These are phyloP conservation scores for Cyberlindnera maritima DNA, from an alignment of 805 yeast species.

Conservation along the genomic window DNA sequence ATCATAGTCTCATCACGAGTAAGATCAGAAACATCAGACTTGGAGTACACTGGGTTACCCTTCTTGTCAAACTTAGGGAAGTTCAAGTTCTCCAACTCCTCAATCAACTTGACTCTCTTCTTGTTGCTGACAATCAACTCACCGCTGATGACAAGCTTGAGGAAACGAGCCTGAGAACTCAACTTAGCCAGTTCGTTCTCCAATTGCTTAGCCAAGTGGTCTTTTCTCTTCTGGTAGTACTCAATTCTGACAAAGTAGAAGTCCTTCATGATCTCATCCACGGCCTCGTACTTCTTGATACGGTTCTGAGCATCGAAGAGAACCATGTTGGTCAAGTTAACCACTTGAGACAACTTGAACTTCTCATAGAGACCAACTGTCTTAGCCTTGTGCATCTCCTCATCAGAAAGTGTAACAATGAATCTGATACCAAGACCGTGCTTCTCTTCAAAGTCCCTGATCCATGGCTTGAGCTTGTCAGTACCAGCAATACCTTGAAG, in stretches of 20 bases:
- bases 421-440: conserved; percentile 82
- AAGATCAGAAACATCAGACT: conserved; percentile 28
- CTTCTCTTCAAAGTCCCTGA: conserved; percentile 92
- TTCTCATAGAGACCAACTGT: conserved; percentile 78
- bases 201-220: conserved; percentile 62
- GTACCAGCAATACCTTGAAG: conserved; percentile 70
- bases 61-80: conserved; percentile 77
- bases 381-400: conserved; percentile 79
- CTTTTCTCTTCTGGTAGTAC: conserved; percentile 88
- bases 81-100: conserved; percentile 56
- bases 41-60: conserved; percentile 59
- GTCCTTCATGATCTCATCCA: conserved; percentile 76
- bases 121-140: conserved; percentile 71
- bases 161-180: conserved; percentile 83
- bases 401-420: conserved; percentile 66
- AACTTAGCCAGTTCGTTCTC: conserved; percentile 74
- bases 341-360: conserved; percentile 69
- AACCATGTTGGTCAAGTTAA: conserved; percentile 85
- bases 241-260: conserved; percentile 86
- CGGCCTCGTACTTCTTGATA: conserved; percentile 75
- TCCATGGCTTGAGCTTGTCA: conserved; percentile 79
- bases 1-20: conserved; percentile 36
- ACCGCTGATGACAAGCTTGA: conserved; percentile 82
- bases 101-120: conserved; percentile 60
- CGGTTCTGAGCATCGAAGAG: conserved; percentile 90